Evolutionary conservation across 192 early-diverging fungal species (phyloP), one percentile per base, ranked within the genome.

Genomic region (Linnemannia zychae): DNA sequence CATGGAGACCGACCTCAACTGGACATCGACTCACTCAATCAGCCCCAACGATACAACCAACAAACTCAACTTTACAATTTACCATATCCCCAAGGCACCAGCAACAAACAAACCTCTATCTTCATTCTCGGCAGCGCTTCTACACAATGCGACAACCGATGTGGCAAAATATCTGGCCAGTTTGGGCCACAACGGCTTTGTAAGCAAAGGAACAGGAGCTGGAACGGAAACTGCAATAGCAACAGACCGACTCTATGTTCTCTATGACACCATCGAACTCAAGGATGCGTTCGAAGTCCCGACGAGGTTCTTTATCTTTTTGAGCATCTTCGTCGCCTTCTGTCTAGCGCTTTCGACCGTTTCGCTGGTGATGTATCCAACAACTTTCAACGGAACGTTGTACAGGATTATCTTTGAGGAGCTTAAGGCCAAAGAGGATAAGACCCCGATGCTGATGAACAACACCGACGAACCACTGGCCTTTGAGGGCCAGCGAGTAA

Each of bases 211-310:
- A 2, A 7, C 1, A 22, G 22, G 17, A n/a, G n/a, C n/a, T n/a
- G n/a, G n/a, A n/a, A n/a, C n/a, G n/a, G n/a, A n/a, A n/a, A n/a
- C n/a, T n/a, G n/a, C n/a, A n/a, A n/a, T n/a, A n/a, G n/a, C n/a
- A n/a, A n/a, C n/a, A n/a, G n/a, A n/a, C 0, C n/a, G 22, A 3
- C 57, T 75, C 6, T 75, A 65, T 17, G 20, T 75, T 47, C n/a
- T 65, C 44, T 75, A 47, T 17, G 57, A 75, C 2, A 65, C 60
- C 13, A 44, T 75, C 33, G 74, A 75, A 44, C 57, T 48, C 37
- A 75, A 31, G 60, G 57, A 65, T 75, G 74, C 46, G 24, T 75
- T 49, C 74, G 74, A 75, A 18, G 31, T 75, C 44, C 24, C 63
- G 0, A 40, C 16, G 0, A 24, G 2, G 12, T 2, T 34, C n/a